Base-by-base conservation (phyloP, 1,284 basidiomycete genomes). In the Cutaneotrichosporon cutaneum region DNA sequence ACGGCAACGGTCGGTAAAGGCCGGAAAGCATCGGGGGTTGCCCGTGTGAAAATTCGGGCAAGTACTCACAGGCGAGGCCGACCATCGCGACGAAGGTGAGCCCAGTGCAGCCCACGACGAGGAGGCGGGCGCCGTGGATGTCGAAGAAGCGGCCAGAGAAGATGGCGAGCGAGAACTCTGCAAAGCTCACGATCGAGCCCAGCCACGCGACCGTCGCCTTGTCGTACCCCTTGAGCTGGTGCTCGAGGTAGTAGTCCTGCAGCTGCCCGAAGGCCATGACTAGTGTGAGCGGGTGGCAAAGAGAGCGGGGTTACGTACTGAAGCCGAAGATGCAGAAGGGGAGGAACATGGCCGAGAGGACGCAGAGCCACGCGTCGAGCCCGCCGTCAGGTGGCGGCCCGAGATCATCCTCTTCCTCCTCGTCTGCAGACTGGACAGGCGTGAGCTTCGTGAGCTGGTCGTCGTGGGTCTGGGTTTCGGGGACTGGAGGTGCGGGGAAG, bases 261-360 rank as follows among this genome's bases (percentile, higher is more conserved):
- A 79, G 65, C 56, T 75, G 72, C 0, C 77, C 77, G 54, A 74
- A 73, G 21, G 65, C 63, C 6, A 71, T 79, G 26, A 76, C 74
- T 73, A 55, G 11, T 9, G 54, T 56, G 39, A 18, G 7, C 7
- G 36, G 36, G 36, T 6, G 2, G 27, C 2, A 5, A 6, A 9
- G 14, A 9, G 32, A 33, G 35, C 30, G 30, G 18, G 32, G 22
- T 14, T 3, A 73, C 77, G 68, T 62, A 78, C 77, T 64, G 51
- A 78, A 73, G 3, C 77, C 77, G 57, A 77, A 76, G 16, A 76
- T 63, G 30, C 70, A 72, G 58, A 79, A 78, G 27, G 75, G 56
- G 4, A 75, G 64, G 30, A 77, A 70, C 55, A 75, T 73, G 11
- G 59, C 61, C 10, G 75, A 69, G 36, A 71, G 68, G n/a, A 66